Base-by-base conservation (phyloP, 1,284 basidiomycete species). In the Gymnopus androsaceus region DNA sequence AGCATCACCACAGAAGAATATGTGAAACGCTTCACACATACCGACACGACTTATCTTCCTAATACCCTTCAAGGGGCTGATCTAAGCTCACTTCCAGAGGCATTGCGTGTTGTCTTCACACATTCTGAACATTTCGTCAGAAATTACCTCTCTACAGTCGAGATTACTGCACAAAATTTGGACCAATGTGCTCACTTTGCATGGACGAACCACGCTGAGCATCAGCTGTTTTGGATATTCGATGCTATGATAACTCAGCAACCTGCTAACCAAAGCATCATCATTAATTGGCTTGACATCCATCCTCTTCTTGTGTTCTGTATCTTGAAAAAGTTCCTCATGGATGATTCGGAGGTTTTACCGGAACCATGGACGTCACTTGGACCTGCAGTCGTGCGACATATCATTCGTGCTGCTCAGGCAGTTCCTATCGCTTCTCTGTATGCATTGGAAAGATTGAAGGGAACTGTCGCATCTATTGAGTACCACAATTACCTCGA, bases 1-100 rank as follows among this genome's bases (percentile, higher is more conserved):
- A 86, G 84, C 56, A 79, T 85, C 8, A 75, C 76, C 8, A 87
- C 84, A 0, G 83, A 86, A 63, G 75, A 80, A 55, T 72, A 68
- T 44, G 66, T 85, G 14, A 69, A 72, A 44, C 76, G 83, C 1
- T 82, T 85, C 54, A 74, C 78, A 33, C 72, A 77, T 23, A 71
- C 75, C 41, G 70, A 74, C 19, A 61, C 66, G 3, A 67, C 79
- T 2, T 85, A 82, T 56, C 69, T 69, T 4, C 58, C 79, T 15
- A 72, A 75, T 31, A 70, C 72, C 17, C 67, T 80, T 17, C 55
- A 66, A 11, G 69, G 73, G 17, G 72, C 80, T 21, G 71, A 82
- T 34, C 84, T 82, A 82, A 64, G 68, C 7, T 25, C 28, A 40
- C 34, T 52, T 2, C 46, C 46, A 14, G 38, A 36, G 40, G 66